Conservation (phyloP, 2,329 filamentous ascomycete species). For the Aspergillus calidoustus region DNA sequence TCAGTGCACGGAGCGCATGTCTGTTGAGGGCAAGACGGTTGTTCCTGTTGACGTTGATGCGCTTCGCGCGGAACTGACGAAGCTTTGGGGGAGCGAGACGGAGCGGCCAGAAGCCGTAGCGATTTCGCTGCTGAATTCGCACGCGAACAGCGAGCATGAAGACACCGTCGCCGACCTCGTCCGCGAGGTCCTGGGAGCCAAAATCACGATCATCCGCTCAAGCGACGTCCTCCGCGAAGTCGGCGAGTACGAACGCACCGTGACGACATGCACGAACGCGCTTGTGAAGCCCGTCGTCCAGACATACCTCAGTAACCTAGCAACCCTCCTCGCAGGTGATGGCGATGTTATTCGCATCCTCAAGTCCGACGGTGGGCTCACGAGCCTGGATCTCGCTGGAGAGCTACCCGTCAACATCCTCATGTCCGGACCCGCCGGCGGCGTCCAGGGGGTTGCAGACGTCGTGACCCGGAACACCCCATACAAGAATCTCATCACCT, state of each 20-base stretch:
- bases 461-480: conserved; percentile 51
- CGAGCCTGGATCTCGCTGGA: conserved; percentile 50
- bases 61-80: conserved; percentile 42
- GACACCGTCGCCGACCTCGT: conserved; percentile 44
- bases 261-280: conserved; percentile 54
- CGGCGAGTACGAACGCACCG: conserved; percentile 56
- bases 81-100: conserved; percentile 34
- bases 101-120: conserved; percentile 52
- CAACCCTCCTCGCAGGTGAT: conserved; percentile 45
- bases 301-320: conserved; percentile 49
- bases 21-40: conserved; percentile 48
- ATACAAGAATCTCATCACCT: conserved; percentile 55
- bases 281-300: conserved; percentile 55
- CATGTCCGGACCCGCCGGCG: conserved; percentile 57
- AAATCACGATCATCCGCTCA: conserved; percentile 52
- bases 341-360: conserved; percentile 54
- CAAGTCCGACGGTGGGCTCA: conserved; percentile 56
- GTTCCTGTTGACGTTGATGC: conserved; percentile 44
- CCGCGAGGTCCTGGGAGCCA: conserved; percentile 48
- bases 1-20: conserved; percentile 51
- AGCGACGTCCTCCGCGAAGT: conserved; percentile 53
- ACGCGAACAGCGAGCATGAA: conserved; percentile 52
- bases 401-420: conserved; percentile 55
- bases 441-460: conserved; percentile 55
- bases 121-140: conserved; percentile 54